Evolutionary conservation across 495 filamentous ascomycete species (phyloP).

Genomic region (Cercophora newfieldiana): DNA sequence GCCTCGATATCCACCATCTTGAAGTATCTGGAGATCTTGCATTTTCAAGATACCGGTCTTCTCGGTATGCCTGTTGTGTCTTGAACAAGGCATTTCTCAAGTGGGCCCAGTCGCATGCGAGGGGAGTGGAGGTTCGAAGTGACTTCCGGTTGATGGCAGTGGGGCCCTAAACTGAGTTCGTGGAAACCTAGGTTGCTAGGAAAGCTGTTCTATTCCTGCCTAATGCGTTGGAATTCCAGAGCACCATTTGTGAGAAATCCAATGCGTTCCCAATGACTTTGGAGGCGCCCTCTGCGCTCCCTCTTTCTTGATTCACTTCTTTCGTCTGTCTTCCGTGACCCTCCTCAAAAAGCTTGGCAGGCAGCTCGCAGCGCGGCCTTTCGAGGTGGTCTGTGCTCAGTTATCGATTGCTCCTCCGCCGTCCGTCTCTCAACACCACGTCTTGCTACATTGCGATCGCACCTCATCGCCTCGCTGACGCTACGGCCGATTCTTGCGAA

Average conservation of each 20-base stretch:
- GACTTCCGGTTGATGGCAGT: no score
- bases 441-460: neutral
- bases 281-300: no score
- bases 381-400: neutral
- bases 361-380: neutral
- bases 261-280: no score
- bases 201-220: no score
- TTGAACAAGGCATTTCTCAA: neutral
- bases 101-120: no score
- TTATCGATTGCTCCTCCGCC: neutral
- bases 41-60: conserved; percentile 13
- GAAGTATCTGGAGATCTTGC: conserved; percentile 32
- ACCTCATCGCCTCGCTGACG: neutral
- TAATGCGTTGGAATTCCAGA: no score
- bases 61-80: neutral
- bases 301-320: no score
- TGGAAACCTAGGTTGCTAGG: no score
- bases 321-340: no score
- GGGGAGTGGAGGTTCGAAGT: no score
- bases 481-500: neutral
- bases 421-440: neutral
- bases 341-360: neutral
- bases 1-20: conserved; percentile 29
- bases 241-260: no score
- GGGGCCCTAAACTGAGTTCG: no score